Evolutionary conservation across 1,284 basidiomycete genomes (phyloP).

Genomic region (Athelia sp.): DNA sequence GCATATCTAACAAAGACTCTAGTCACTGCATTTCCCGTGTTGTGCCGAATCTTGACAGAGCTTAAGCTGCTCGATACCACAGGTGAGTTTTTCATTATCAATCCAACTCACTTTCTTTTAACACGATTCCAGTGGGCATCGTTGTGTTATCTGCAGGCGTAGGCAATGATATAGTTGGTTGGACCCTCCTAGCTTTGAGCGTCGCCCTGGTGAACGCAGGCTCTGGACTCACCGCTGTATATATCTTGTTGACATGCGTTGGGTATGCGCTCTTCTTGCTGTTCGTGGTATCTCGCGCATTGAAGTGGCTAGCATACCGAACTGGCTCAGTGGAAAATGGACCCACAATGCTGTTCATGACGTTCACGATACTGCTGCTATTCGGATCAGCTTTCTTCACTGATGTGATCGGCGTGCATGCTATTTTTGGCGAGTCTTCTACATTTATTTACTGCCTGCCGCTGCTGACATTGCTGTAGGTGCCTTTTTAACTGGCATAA

Average conservation of each 20-base stretch:
- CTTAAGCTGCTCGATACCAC: slow-evolving; percentile 86
- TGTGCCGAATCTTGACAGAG: slow-evolving; percentile 85
- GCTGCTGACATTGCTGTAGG: slow-evolving; percentile 46
- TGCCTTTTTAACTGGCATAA: slow-evolving; percentile 86
- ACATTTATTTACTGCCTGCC: slow-evolving; percentile 41
- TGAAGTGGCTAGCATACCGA: slow-evolving; percentile 70
- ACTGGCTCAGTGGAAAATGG: slow-evolving; percentile 80
- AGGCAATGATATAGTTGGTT: slow-evolving; percentile 50
- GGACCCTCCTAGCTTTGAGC: slow-evolving; percentile 76
- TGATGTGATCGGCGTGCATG: slow-evolving; percentile 90
- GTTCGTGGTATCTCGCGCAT: slow-evolving; percentile 59
- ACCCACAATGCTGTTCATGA: slow-evolving; percentile 78
- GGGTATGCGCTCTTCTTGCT: slow-evolving; percentile 82
- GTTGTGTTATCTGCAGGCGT: slow-evolving; percentile 71
- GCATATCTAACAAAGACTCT: not conserved
- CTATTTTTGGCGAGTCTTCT: slow-evolving; percentile 66
- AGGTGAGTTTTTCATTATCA: slow-evolving; percentile 75
- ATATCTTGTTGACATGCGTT: slow-evolving; percentile 76
- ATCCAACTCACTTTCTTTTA: too few species aligned
- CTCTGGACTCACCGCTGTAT: slow-evolving; percentile 71
- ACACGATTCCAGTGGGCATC: slow-evolving; percentile 35
- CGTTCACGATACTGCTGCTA: slow-evolving; percentile 70
- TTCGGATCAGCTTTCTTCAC: slow-evolving; percentile 91
- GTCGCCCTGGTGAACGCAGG: slow-evolving; percentile 88
- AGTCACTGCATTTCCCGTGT: slow-evolving; percentile 88